These are phyloP conservation scores for Aspergillus sp. DNA, from an alignment of 2,329 filamentous ascomycete genomes.

Conservation along the genomic window DNA sequence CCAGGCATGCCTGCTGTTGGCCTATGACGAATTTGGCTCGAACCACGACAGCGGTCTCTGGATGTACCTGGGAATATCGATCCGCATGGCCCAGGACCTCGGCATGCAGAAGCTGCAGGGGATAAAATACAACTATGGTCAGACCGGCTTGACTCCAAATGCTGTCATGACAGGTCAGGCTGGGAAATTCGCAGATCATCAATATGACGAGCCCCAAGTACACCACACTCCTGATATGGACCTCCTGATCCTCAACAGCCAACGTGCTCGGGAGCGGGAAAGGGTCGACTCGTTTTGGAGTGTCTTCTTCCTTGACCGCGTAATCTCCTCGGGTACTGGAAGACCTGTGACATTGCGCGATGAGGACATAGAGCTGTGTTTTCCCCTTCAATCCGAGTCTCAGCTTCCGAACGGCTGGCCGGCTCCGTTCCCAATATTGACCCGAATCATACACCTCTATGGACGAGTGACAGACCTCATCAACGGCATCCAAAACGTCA, in stretches of 20 bases:
- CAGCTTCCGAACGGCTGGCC: slow-evolving; percentile 57
- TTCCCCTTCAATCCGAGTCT: slow-evolving; percentile 49
- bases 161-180: slow-evolving; percentile 40
- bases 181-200: slow-evolving; percentile 35
- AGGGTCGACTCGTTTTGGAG: slow-evolving; percentile 84
- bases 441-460: slow-evolving; percentile 78
- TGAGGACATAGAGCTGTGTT: slow-evolving; percentile 72
- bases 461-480: slow-evolving; percentile 74
- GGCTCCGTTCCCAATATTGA: slow-evolving; percentile 67
- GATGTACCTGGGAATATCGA: slow-evolving; percentile 87
- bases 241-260: slow-evolving; percentile 44
- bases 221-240: slow-evolving; percentile 15
- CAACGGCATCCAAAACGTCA: slow-evolving; percentile 66
- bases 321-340: slow-evolving; percentile 80
- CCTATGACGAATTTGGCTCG: slow-evolving; percentile 81
- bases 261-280: slow-evolving; percentile 63
- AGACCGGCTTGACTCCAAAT: slow-evolving; percentile 47
- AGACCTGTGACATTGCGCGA: slow-evolving; percentile 74
- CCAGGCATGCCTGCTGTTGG: slow-evolving; percentile 72
- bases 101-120: slow-evolving; percentile 76
- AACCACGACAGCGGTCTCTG: slow-evolving; percentile 82
- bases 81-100: slow-evolving; percentile 70
- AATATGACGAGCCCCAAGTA: slow-evolving; percentile 35
- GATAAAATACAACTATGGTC: slow-evolving; percentile 49
- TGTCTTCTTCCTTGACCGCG: slow-evolving; percentile 76